Conservation (phyloP, 2,329 filamentous ascomycete species). For the Fusarium sp. region DNA sequence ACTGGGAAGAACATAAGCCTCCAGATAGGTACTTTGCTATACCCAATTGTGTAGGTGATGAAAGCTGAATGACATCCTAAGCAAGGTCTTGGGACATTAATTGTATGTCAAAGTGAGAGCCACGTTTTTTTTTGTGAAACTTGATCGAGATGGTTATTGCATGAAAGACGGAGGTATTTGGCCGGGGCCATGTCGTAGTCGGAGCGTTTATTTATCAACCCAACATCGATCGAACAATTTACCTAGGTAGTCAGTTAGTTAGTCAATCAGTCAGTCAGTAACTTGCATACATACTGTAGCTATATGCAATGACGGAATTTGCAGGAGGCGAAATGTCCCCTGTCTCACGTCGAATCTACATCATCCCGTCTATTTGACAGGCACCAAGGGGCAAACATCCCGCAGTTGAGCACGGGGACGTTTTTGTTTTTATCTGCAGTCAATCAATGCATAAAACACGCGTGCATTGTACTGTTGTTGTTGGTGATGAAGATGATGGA, state of each 20-base stretch:
- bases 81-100: slow-evolving; percentile 16
- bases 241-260: background rate
- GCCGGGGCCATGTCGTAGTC: slow-evolving; percentile 4
- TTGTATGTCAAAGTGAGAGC: slow-evolving; percentile 31
- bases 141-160: slow-evolving; percentile 28
- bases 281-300: too few relatives aligned
- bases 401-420: slow-evolving; percentile 4
- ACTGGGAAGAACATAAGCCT: slow-evolving; percentile 8
- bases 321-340: slow-evolving; percentile 11
- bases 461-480: background rate
- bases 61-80: slow-evolving; percentile 2
- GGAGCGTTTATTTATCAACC: background rate
- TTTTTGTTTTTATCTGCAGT: slow-evolving; percentile 7
- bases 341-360: slow-evolving; percentile 34
- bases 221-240: background rate
- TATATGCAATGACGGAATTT: slow-evolving; percentile 7
- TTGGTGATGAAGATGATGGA: slow-evolving; percentile 20
- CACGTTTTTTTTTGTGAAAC: slow-evolving; percentile 29
- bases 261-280: too few relatives aligned
- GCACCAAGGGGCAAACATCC: slow-evolving; percentile 26
- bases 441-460: background rate
- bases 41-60: slow-evolving; percentile 12
- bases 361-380: slow-evolving; percentile 35
- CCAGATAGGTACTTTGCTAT: slow-evolving; percentile 18
- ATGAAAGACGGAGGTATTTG: slow-evolving; percentile 16